These are phyloP conservation scores for Arabidopsis suecica DNA, from an alignment of 345 rosid species.

Conservation along the genomic window DNA sequence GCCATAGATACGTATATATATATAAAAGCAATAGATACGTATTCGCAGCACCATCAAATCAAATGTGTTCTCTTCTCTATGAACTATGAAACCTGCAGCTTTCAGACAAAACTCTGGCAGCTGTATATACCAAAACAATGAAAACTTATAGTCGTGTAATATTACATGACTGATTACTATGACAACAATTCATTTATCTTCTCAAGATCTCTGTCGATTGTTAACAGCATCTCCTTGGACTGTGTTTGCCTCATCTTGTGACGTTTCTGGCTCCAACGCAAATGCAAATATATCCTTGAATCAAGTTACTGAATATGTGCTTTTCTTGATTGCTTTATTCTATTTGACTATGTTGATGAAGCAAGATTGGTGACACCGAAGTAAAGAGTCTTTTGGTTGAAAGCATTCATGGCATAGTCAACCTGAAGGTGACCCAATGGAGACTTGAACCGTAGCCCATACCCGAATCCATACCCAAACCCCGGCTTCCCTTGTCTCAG, in stretches of 20 bases:
- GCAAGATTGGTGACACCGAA: conserved; percentile 85
- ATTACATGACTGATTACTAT: conserved; percentile 27
- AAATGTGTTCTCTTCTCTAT: conserved; percentile 21
- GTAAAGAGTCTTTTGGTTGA: conserved; percentile 75
- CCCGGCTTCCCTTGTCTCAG: conserved; percentile 88
- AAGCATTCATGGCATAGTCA: conserved; percentile 74
- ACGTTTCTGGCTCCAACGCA: conserved; percentile 11
- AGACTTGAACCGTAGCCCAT: conserved; percentile 72
- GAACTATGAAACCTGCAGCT: conserved; percentile 1
- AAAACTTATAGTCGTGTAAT: conserved; percentile 7
- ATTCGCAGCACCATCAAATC: not conserved
- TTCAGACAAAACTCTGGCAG: conserved; percentile 38
- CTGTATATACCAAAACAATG: conserved; percentile 19
- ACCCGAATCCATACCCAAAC: conserved; percentile 76
- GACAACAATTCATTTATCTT: conserved; percentile 12
- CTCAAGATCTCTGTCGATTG: conserved; percentile 10
- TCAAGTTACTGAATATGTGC: conserved; percentile 32
- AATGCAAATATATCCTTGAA: conserved; percentile 22
- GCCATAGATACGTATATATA: not conserved
- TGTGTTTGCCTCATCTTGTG: conserved; percentile 24
- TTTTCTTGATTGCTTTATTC: conserved; percentile 12
- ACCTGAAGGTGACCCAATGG: conserved; percentile 71
- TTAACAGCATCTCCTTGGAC: not conserved
- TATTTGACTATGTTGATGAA: conserved; percentile 48
- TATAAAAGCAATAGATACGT: conserved; percentile 9